Base-by-base conservation (phyloP, 495 filamentous ascomycete species). In the Lasiosphaeriaceae sp. region DNA sequence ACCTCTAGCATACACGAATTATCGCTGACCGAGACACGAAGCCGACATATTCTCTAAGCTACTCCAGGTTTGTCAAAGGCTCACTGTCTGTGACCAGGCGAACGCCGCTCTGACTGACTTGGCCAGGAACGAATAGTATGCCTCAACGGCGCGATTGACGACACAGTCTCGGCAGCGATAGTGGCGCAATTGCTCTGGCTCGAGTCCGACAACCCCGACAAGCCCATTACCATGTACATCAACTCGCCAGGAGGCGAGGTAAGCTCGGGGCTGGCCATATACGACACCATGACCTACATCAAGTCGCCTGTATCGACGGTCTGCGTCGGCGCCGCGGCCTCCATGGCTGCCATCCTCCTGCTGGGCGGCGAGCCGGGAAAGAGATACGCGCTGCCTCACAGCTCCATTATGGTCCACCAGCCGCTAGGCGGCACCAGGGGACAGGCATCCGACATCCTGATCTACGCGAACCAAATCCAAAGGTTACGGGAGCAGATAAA, bases 211-310 rank as follows among this genome's bases (percentile, higher is more conserved):
- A 90, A 90, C 73, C 94, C 93, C 6, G 55, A 91, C 57, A 96
- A 96, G 70, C 86, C 91, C 26, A 97, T 98, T 55, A 91, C 89
- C 55, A 88, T 98, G 62, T 98, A 98, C 74, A 97, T 98, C 73
- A 95, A 98, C 73, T 93, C 90, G 0, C 95, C 95, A 2, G 94
- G 94, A 26, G 94, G 94, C 31, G 90, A 87, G n/a, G 94, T 98
- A 39, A 97, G 93, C 52, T 92, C 90, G 0, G 89, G 94, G 6
- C 81, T 98, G 26, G 92, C 94, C 47, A 97, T 98, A 67, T 98
- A 98, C 78, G 94, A 98, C 71, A 97, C 95, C 49, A 98, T 98
- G 93, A 86, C 86, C 57, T 98, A 97, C 75, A 97, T 98, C 73
- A 84, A 84, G 57, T 88, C 89, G 4, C 90, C 94, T 11, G 90